Percentiles rank a stretch among this genome's conserved stretches.
Evolutionary conservation across 305 asterid species (phyloP).

Genomic region (Fraxinus baroniana): DNA sequence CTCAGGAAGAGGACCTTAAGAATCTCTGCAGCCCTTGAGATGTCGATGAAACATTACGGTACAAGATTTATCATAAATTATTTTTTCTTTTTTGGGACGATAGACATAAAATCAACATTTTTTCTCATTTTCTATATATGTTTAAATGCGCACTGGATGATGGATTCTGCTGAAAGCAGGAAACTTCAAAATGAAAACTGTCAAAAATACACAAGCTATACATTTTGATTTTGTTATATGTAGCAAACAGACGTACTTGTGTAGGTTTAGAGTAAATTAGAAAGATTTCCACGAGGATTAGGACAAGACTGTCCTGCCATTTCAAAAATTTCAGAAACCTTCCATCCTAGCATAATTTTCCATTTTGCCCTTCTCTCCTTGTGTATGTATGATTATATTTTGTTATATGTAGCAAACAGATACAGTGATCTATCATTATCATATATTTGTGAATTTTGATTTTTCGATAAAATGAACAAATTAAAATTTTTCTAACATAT

Average conservation of each 20-base stretch:
- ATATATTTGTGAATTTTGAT: too few relatives aligned
- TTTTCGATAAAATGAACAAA: too few relatives aligned
- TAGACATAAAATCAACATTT: not conserved
- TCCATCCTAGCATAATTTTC: not conserved
- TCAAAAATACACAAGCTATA: not conserved
- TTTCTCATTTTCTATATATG: not conserved
- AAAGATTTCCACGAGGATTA: not conserved
- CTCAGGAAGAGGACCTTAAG: conserved; percentile 55
- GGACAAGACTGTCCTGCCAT: not conserved
- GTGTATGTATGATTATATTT: not conserved
- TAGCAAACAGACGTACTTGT: not conserved
- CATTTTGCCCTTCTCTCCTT: not conserved
- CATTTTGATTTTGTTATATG: not conserved
- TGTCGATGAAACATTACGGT: not conserved
- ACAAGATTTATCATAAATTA: not conserved
- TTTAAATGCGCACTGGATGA: not conserved
- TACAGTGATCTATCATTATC: too few relatives aligned
- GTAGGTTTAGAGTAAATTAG: not conserved
- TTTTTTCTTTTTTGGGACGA: not conserved
- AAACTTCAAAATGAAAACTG: not conserved
- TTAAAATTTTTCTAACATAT: too few relatives aligned
- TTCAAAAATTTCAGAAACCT: not conserved
- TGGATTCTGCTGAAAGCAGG: not conserved
- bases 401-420: too few relatives aligned
- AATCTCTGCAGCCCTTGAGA: conserved; percentile 54